phyloP scores from a whole-genome alignment of 2,329 filamentous ascomycete species.

The Rhynchosporium graminicola region DNA sequence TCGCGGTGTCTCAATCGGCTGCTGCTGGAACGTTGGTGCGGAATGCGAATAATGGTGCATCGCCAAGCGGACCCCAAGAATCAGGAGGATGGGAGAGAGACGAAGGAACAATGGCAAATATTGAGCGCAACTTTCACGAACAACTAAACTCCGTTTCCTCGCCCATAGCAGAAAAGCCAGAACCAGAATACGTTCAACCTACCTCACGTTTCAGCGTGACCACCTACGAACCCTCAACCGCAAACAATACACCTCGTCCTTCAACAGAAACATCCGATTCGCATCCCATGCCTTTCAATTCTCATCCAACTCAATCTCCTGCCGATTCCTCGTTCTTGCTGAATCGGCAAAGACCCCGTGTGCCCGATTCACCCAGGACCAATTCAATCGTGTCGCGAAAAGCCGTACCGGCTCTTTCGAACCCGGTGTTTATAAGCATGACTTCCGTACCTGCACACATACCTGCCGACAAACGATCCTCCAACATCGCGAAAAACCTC shows the following conservation, averaged over 20 bases:
- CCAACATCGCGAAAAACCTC: conserved; percentile 53
- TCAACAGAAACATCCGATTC: conserved; percentile 35
- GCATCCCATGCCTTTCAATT: conserved; percentile 11
- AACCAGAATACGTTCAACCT: conserved; percentile 36
- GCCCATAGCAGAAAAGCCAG: conserved; percentile 18
- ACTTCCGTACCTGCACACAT: conserved; percentile 18
- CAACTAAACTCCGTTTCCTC: conserved; percentile 30
- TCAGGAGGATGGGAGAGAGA: conserved; percentile 1
- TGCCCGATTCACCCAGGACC: conserved; percentile 24
- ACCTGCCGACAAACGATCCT: conserved; percentile 23
- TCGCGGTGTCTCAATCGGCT: conserved; percentile 20
- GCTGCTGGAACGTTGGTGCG: conserved; percentile 19
- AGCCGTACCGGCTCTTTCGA: conserved; percentile 29
- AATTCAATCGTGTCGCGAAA: conserved; percentile 30
- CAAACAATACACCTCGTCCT: conserved; percentile 34
- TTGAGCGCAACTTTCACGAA: conserved; percentile 37
- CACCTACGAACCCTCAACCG: conserved; percentile 38
- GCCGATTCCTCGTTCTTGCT: conserved; percentile 31
- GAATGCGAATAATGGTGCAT: not conserved
- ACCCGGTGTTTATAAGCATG: conserved; percentile 39
- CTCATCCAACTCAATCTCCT: too few relatives aligned
- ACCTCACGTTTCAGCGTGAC: conserved; percentile 40
- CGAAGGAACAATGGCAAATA: conserved; percentile 25
- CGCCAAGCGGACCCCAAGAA: not conserved
- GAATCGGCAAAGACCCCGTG: conserved; percentile 36